Evolutionary conservation across 257 asterid species (phyloP), one percentile per base, ranked within the genome.

Genomic region (Gentiana straminea): DNA sequence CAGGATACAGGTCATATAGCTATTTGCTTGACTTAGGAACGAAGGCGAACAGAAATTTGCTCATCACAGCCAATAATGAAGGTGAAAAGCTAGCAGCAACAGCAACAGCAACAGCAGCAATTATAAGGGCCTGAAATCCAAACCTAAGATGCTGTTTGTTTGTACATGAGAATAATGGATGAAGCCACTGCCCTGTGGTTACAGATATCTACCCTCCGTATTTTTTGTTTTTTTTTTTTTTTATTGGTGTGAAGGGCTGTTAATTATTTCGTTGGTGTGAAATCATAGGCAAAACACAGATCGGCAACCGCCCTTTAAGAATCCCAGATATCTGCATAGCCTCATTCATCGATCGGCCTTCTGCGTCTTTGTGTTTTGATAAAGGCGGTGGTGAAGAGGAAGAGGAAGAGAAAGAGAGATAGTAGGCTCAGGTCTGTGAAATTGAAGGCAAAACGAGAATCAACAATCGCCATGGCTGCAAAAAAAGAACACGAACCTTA

Each of bases 281-380:
- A 65, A 58, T 55, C 68, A 59, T 46, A 4, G 72, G 71, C 69
- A 33, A 55, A 34, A 48, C 74, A 71, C 75, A 71, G 60, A 73
- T 72, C 70, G 80, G 77, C 75, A 78, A 81, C 79, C 76, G 55
- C 81, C 84, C 81, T 66, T 65, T 33, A 64, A 54, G 55, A 66
- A 66, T 47, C 73, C 63, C 68, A 8, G 33, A 68, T 37, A 68
- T 55, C 61, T 32, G 52, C 35, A 55, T 7, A 41, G 66, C 66
- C 74, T 69, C 70, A 53, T 63, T 51, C 52, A 53, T 35, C 35
- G 32, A 7, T 46, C 46, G 5, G 46, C 46, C 41, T 48, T 5
- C 13, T 11, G 41, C 46, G 1, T 41, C 46, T 41, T 41, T 8
- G 5, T 41, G 7, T 41, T 41, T 7, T 5, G 24, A 24, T 24